phyloP scores from a whole-genome alignment of 495 filamentous ascomycete species.

The Hyphodiscus hymeniophilus region DNA sequence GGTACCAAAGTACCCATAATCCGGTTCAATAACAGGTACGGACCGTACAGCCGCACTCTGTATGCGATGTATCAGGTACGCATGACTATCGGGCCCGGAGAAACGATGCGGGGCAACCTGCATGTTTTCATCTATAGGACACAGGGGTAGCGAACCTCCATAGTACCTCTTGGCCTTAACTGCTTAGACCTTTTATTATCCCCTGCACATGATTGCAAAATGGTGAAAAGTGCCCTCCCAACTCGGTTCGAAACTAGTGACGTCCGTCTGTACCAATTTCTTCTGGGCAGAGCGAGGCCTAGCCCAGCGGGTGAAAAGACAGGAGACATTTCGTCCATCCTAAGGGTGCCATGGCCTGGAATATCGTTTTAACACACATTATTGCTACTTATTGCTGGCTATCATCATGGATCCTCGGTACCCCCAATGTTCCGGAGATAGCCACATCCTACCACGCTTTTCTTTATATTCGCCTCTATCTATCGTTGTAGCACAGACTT shows the following conservation, averaged over 20 bases:
- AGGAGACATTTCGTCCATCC: too few species aligned
- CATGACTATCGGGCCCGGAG: neutral
- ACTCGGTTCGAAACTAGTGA: neutral
- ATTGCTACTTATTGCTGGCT: too few species aligned
- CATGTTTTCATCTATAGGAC: neutral
- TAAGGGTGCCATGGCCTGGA: too few species aligned
- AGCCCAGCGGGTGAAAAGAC: too few species aligned
- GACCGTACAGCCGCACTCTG: neutral
- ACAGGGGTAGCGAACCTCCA: neutral
- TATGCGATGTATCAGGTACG: neutral
- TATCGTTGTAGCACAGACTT: too few species aligned
- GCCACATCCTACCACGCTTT: too few species aligned
- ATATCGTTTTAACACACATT: too few species aligned
- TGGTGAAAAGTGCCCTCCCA: neutral
- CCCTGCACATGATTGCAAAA: neutral
- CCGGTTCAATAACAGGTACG: neutral
- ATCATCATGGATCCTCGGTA: too few species aligned
- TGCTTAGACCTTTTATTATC: neutral
- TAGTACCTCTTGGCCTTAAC: neutral
- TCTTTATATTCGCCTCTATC: too few species aligned
- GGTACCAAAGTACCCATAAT: neutral
- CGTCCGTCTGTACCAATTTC: neutral
- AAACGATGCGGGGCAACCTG: neutral
- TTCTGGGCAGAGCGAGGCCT: neutral
- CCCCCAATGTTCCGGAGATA: too few species aligned